Base-by-base conservation (phyloP, 257 asterid genomes). In the Cruciata laevipes region DNA sequence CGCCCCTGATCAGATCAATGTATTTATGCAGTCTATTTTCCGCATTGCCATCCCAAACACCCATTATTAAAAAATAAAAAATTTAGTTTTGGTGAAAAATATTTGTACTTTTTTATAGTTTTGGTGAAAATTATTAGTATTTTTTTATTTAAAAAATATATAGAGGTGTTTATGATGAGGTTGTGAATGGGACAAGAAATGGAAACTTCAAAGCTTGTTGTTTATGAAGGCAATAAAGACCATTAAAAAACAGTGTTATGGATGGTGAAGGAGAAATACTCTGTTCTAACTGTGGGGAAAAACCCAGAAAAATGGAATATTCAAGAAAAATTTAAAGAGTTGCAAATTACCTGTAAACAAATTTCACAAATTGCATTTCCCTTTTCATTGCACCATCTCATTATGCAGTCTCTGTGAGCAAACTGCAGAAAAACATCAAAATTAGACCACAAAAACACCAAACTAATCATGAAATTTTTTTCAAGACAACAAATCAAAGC, bases 331-430 rank as follows among this genome's bases (percentile, higher is more conserved):
- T 16, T 21, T 5, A 10, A 13, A 21, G 30, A 53, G 5, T n/a
- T 10, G 20, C 60, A 12, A 38, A 76, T n/a, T n/a, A n/a, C 97
- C 97, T 92, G 94, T 52, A 87, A 83, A 75, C 98, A 92, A 80
- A 92, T 80, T 83, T 92, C 98, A 71, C 98, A 92, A 32, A 73
- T 75, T 35, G 91, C 85, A 71, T 89, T 84, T 51, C 98, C 96
- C 73, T 92, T 92, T 79, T 89, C 97, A 61, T 86, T 61, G 73
- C 98, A 92, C 98, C 98, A 92, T 80, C 91, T 89, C 90, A 87
- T 96, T 61, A 92, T 82, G 81, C 98, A 92, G 59, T 92, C 95
- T 74, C 98, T 83, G 73, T 92, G 98, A 0, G 97, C 98, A 80
- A 77, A 92, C 98, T 92, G 80, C 53, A 33, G 53, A 33, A 47